phyloP scores from a whole-genome alignment of 345 rosid species.

The Stellera chamaejasme region DNA sequence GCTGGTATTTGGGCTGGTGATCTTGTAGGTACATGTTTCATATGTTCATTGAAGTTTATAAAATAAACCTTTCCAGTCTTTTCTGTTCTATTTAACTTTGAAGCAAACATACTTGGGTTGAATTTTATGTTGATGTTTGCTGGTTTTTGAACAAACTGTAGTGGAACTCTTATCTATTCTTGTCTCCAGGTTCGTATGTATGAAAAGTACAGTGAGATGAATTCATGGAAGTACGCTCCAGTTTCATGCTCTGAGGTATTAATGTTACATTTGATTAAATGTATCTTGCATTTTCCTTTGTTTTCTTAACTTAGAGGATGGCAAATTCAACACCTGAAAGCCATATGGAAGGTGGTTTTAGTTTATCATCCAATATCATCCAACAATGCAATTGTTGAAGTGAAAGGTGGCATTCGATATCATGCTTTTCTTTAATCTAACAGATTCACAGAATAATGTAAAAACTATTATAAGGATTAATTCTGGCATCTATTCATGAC shows the following conservation, averaged over 20 bases:
- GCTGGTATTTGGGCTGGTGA: slow-evolving; percentile 99
- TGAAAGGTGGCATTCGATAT: no score
- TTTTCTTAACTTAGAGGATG: no score
- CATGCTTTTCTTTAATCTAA: no score
- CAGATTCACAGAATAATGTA: no score
- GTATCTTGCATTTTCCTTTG: no score
- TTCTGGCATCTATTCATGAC: no score
- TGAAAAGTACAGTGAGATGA: slow-evolving; percentile 77
- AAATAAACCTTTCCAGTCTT: slow-evolving; percentile 13
- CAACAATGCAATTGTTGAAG: no score
- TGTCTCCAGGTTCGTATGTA: slow-evolving; percentile 68
- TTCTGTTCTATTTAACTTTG: background rate
- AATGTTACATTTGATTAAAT: background rate
- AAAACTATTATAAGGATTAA: no score
- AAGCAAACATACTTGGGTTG: background rate
- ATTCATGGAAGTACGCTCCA: slow-evolving; percentile 58
- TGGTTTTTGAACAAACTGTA: slow-evolving; percentile 7
- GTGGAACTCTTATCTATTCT: slow-evolving; percentile 15
- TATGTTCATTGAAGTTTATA: slow-evolving; percentile 26
- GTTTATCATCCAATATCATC: no score
- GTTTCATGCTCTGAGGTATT: slow-evolving; percentile 81
- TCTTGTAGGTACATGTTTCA: slow-evolving; percentile 98
- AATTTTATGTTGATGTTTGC: background rate
- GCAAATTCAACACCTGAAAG: no score
- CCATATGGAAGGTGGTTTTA: no score